Percentiles rank a stretch among this genome's conserved stretches.
Evolutionary conservation across 495 filamentous ascomycete genomes (phyloP).

Genomic region (Talaromyces liani): DNA sequence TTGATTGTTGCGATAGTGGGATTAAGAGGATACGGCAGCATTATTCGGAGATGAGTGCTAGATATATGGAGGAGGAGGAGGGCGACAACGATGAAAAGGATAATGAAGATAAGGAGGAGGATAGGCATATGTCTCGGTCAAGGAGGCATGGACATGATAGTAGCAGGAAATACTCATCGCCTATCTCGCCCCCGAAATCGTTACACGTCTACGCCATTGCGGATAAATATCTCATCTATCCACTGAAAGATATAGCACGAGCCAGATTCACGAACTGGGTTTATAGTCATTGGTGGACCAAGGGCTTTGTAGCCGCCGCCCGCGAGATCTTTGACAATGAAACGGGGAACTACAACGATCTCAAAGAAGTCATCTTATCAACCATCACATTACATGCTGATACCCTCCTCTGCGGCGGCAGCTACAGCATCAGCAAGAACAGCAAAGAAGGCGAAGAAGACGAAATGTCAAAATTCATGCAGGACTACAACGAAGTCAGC

Average conservation of each 20-base stretch:
- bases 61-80: not conserved
- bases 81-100: not conserved
- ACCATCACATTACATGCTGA: constrained; percentile 2
- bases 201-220: constrained; percentile 27
- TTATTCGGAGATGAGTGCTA: not conserved
- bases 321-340: constrained; percentile 17
- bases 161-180: not conserved
- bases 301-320: constrained; percentile 17
- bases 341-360: constrained; percentile 7
- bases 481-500: constrained; percentile 6
- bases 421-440: not conserved
- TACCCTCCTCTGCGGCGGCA: not conserved
- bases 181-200: constrained; percentile 10
- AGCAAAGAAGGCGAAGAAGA: not conserved
- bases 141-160: not conserved
- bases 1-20: not conserved
- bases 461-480: not conserved
- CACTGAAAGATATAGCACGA: constrained; percentile 21
- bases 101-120: not conserved
- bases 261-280: constrained; percentile 21
- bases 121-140: not conserved
- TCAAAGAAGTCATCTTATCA: constrained; percentile 6
- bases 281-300: constrained; percentile 6
- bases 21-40: not conserved
- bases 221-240: constrained; percentile 25